Base-by-base conservation (phyloP, 768 basidiomycete species). In the Mycena latifolia region DNA sequence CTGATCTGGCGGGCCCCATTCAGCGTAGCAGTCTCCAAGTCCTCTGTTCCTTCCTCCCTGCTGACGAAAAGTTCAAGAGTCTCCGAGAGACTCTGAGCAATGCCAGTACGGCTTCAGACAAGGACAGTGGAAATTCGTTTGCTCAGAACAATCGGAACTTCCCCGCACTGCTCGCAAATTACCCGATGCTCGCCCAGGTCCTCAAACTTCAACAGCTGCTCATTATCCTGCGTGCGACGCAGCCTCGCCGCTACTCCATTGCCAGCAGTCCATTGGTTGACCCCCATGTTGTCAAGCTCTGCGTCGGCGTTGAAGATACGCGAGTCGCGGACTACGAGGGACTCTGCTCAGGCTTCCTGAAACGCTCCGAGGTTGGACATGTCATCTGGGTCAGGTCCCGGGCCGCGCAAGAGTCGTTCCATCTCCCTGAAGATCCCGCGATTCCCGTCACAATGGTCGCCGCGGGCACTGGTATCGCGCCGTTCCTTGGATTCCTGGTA, bases 401-500 rank as follows among this genome's bases (percentile, higher is more conserved):
- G 35, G 10, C 61, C 33, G 48, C 66, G 20, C 61, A 63, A 35
- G 61, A 63, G 3, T 48, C 62, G 0, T 68, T 68, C 66, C 66
- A 68, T 60, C 56, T 68, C 6, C 66, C 66, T 3, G 46, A 51
- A 1, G 66, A 68, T 48, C 66, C 66, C 17, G 20, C 22, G 6
- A 53, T 55, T 17, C 66, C 66, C 3, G 53, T 68, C 17, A 60
- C 29, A 5, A 63, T 68, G 66, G 62, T 63, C 27, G 66, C 56
- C 7, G 62, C 66, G 4, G 66, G 66, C 1, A 68, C 66, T 1
- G 66, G 66, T 0, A 63, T 68, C 15, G 53, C 61, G 17, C 51
- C 66, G 9, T 68, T 63, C 52, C 66, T 68, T 11, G 66, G 66
- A 39, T 68, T 68, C 27, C 18, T 68, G 66, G 66, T 63, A 25